Evolutionary conservation across 805 yeast genomes (phyloP).

Genomic region (Ogataea angusta): DNA sequence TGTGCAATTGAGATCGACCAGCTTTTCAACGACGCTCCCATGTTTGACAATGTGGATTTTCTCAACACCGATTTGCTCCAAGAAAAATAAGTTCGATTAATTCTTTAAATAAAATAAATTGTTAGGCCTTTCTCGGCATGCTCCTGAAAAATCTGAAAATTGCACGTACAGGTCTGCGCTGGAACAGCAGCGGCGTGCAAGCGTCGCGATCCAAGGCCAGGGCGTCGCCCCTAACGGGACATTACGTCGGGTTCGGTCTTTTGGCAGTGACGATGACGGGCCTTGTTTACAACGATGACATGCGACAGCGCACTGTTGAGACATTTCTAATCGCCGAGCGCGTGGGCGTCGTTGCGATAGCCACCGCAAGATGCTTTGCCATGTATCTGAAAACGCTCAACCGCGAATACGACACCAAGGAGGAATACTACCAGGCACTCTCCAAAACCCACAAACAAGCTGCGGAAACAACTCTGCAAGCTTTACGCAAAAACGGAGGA

Average conservation of each 20-base stretch:
- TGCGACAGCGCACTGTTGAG: slow-evolving; percentile 36
- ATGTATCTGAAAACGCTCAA: slow-evolving; percentile 60
- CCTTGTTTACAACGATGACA: slow-evolving; percentile 31
- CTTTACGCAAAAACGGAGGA: slow-evolving; percentile 86
- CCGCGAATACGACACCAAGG: slow-evolving; percentile 37
- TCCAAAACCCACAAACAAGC: slow-evolving; percentile 68
- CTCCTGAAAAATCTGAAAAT: neutral
- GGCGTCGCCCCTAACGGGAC: slow-evolving; percentile 12
- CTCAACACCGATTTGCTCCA: neutral
- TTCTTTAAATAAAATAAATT: neutral
- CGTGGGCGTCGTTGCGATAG: slow-evolving; percentile 60
- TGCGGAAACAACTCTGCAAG: slow-evolving; percentile 73
- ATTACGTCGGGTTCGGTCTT: slow-evolving; percentile 23
- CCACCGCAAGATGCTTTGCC: slow-evolving; percentile 70
- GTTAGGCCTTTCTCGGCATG: neutral
- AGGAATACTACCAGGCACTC: slow-evolving; percentile 51
- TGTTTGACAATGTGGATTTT: neutral
- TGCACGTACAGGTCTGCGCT: slow-evolving; percentile 1
- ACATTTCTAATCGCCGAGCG: slow-evolving; percentile 41
- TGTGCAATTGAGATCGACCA: neutral
- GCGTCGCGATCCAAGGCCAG: neutral
- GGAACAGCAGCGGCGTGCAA: neutral
- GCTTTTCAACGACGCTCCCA: neutral
- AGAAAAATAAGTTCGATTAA: neutral
- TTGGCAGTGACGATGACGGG: slow-evolving; percentile 11